Evolutionary conservation across 768 basidiomycete genomes (phyloP), one percentile per base, ranked within the genome.

Genomic region (Psilocybe cubensis): DNA sequence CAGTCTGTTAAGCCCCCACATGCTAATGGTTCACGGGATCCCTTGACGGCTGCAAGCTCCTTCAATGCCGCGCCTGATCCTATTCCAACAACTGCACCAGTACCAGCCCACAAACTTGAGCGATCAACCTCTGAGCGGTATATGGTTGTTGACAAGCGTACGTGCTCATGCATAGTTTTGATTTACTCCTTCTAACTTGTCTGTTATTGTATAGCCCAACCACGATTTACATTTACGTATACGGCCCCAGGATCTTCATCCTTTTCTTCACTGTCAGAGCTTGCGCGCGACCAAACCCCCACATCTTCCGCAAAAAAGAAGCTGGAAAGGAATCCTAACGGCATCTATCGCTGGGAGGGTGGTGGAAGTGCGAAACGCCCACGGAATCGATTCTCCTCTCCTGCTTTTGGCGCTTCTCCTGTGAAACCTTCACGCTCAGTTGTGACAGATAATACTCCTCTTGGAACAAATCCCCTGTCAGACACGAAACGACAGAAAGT

Each of bases 241-340:
- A 44, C 41, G 25, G 46, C 23, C 14, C 35, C 31, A 38, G 49
- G 49, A 20, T 46, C 52, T 4, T 35, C 52, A 6, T 43, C 23
- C 23, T 54, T 23, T 25, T 27, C 52, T 17, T 7, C 43, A 2
- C 17, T 33, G 20, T 24, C 52, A 7, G 54, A 23, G 8, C 14
- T 20, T 21, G 9, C 9, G 14, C 42, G 35, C 45, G 49, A 47
- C 21, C 14, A 47, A 31, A 50, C 63, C 14, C 57, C 65, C n/a
- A 68, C 73, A 1, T 62, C 76, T 18, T 66, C 79, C 14, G 76
- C 84, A 4, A 79, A 79, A 17, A 85, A 80, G 66, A 85, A 79
- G 9, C 73, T 92, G 6, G 67, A 79, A 20, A 83, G 75, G 66
- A 93, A 93, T 64, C 91, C 91, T 0, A 93, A 92, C 66, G 91